A percentile compares a stretch with the other conserved stretches of the same genome.
These are phyloP conservation scores for Zanthoxylum bungeanum DNA, from an alignment of 345 rosid genomes.

Conservation along the genomic window DNA sequence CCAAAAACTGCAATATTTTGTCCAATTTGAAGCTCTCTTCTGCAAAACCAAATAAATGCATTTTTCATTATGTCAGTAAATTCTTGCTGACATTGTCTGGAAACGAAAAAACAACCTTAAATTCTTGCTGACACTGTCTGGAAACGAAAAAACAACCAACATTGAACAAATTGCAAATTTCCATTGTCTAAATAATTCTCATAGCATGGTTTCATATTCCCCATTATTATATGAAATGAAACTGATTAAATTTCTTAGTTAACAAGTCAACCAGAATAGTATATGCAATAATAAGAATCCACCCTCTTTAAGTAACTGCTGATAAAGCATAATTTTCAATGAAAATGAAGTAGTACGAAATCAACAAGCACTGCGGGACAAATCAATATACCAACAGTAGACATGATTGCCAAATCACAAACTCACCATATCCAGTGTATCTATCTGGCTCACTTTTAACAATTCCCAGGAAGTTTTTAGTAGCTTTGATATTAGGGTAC, in stretches of 20 bases:
- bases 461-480: constrained; percentile 50
- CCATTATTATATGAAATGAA: not conserved
- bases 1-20: constrained; percentile 60
- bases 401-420: not conserved
- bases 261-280: not conserved
- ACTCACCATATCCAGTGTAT: constrained; percentile 69
- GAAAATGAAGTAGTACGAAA: not conserved
- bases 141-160: not conserved
- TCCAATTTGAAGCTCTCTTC: constrained; percentile 57
- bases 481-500: constrained; percentile 45
- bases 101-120: constrained; percentile 2
- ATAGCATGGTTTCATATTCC: not conserved
- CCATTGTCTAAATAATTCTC: not conserved
- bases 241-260: not conserved
- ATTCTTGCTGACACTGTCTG: constrained; percentile 4
- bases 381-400: not conserved
- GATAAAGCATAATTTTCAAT: not conserved
- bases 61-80: constrained; percentile 7
- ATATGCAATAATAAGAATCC: not conserved
- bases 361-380: not conserved
- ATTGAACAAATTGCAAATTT: not conserved
- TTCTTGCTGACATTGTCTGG: constrained; percentile 1
- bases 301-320: not conserved
- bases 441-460: constrained; percentile 82
- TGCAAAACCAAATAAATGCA: constrained; percentile 34